These are phyloP conservation scores for Komagataella phaffii DNA, from an alignment of 805 yeast species.

Conservation along the genomic window DNA sequence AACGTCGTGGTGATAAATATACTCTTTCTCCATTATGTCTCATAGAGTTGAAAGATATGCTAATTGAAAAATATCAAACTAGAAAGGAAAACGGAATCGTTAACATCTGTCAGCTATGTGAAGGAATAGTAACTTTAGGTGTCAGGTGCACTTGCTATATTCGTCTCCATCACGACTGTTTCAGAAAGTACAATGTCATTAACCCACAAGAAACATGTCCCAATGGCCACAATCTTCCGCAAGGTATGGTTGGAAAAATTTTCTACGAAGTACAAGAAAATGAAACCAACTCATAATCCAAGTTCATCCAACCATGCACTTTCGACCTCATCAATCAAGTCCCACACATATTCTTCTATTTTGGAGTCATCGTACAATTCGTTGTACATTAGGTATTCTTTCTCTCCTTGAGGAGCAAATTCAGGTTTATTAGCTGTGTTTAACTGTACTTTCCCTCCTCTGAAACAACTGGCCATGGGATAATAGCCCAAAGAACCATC, in stretches of 20 bases:
- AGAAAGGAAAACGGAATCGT: constrained; percentile 22
- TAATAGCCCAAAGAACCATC: constrained; percentile 86
- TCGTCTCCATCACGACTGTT: constrained; percentile 37
- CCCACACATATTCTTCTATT: constrained; percentile 75
- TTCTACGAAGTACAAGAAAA: constrained; percentile 8
- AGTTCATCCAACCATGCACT: constrained; percentile 37
- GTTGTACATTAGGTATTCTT: constrained; percentile 9
- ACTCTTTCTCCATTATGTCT: constrained; percentile 26
- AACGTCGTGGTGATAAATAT: constrained; percentile 19
- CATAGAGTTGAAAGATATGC: constrained; percentile 31
- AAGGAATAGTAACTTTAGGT: constrained; percentile 41
- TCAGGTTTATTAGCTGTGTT: constrained; percentile 57
- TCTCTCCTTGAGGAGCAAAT: constrained; percentile 23
- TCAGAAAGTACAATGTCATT: constrained; percentile 21
- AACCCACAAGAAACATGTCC: constrained; percentile 20
- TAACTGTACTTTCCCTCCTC: constrained; percentile 62
- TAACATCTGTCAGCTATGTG: constrained; percentile 34
- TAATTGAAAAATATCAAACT: constrained; percentile 23
- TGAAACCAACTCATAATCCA: constrained; percentile 14
- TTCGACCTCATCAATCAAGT: constrained; percentile 74
- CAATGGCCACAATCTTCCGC: constrained; percentile 2
- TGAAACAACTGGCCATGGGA: constrained; percentile 78
- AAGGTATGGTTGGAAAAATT: constrained; percentile 3
- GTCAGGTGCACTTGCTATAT: constrained; percentile 24
- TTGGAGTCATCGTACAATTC: constrained; percentile 49